Base-by-base conservation (phyloP, 2,329 filamentous ascomycete species). In the Gnomoniopsis smithogilvyi region DNA sequence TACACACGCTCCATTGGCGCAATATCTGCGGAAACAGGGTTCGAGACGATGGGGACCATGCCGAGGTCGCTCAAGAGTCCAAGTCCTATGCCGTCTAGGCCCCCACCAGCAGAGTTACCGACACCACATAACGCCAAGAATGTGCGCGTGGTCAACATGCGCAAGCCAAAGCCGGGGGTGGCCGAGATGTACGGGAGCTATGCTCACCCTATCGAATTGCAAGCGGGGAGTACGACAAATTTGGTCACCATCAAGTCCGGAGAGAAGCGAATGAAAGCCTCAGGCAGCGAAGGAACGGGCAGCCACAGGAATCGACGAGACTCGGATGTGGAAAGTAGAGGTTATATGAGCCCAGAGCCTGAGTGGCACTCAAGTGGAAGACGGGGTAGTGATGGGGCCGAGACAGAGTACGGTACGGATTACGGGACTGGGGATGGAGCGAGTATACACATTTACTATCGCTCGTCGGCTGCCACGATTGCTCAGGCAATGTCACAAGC, bases 191-290 rank as follows among this genome's bases (percentile, higher is more conserved):
- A 50, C 6, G 60, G 57, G 19, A 59, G 51, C 17, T 22, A 52
- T 12, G 15, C 43, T n/a, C 45, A 62, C 3, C 60, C 60, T 2
- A 41, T 47, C 2, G 60, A 62, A 48, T 17, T 62, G 30, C 60
- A 62, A n/a, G 60, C 45, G 17, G 60, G 53, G 10, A 62, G 53
- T 26, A 56, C 50, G 46, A 47, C 53, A n/a, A 54, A 54, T 15
- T 38, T 62, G 49, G 52, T 50, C 43, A 24, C 56, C 17, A 38
- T 48, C 11, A 50, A 38, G 15, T 33, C 48, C 33, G 33, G 45
- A 24, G 45, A 26, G 33, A 56, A 56, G 54, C 21, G 54, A 21
- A 30, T 41, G 15, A 49, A 30, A 34, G 45, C 24, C 17, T 6
- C 52, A 10, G 24, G 19, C 6, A 17, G 26, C 52, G 26, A 50